Conservation (phyloP, 139 green algal species). For the Desmodesmus armatus region DNA sequence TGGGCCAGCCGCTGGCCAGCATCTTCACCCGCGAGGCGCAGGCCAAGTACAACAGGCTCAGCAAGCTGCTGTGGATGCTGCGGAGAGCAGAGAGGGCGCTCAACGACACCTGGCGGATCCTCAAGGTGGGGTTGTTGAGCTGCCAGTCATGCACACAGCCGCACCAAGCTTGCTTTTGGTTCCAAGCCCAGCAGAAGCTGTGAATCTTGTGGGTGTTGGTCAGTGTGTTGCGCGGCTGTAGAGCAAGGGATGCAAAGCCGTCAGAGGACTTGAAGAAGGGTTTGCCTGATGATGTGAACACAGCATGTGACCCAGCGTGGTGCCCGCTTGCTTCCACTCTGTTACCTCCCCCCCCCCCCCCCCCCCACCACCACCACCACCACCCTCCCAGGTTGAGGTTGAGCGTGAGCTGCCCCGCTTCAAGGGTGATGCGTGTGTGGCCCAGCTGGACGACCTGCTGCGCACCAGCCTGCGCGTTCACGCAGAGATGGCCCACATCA, state of each 20-base stretch:
- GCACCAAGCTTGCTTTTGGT: too few species aligned
- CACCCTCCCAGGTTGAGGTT: conserved; percentile 59
- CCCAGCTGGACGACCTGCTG: conserved; percentile 52
- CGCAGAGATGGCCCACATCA: conserved; percentile 91
- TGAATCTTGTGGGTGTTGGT: not conserved
- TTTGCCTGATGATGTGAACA: too few species aligned
- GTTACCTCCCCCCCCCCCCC: too few species aligned
- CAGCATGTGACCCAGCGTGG: too few species aligned
- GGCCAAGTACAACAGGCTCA: conserved; percentile 81
- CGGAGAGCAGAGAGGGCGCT: conserved; percentile 88
- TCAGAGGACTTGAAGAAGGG: too few species aligned
- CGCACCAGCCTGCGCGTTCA: conserved; percentile 76
- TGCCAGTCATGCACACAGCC: too few species aligned
- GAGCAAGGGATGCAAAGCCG: too few species aligned
- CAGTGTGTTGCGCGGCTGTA: not conserved
- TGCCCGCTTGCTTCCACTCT: too few species aligned
- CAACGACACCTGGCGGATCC: conserved; percentile 71
- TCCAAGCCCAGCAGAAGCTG: too few species aligned
- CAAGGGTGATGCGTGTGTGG: not conserved
- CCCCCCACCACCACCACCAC: too few species aligned
- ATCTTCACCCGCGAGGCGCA: conserved; percentile 77
- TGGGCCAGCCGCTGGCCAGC: conserved; percentile 68
- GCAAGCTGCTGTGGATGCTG: conserved; percentile 89
- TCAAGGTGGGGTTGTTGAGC: conserved; percentile 72
- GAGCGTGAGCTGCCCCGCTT: conserved; percentile 53